A percentile compares a stretch with the other conserved stretches of the same genome.
phyloP scores from a whole-genome alignment of 306 rosid species.

The Betula pendula region DNA sequence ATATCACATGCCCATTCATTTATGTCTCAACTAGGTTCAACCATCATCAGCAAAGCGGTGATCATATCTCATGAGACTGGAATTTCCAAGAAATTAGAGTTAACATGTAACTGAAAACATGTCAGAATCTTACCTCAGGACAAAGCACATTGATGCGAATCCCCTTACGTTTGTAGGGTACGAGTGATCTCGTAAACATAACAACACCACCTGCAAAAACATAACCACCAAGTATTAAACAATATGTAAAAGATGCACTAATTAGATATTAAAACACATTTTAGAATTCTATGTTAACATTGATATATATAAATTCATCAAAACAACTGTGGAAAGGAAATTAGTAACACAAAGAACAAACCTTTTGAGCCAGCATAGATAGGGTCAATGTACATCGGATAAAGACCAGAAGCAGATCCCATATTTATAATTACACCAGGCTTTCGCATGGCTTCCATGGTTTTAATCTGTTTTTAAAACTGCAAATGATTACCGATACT shows the following conservation, averaged over 20 bases:
- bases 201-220: constrained; percentile 76
- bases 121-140: constrained; percentile 73
- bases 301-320: constrained; percentile 3
- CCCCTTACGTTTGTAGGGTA: constrained; percentile 59
- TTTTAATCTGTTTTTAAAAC: constrained; percentile 57
- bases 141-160: constrained; percentile 92
- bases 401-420: constrained; percentile 93
- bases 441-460: constrained; percentile 63
- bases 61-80: background rate
- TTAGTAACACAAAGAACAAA: constrained; percentile 32
- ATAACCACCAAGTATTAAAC: background rate
- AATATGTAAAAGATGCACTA: background rate
- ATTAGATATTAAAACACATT: background rate
- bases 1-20: constrained; percentile 10
- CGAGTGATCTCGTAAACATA: constrained; percentile 83
- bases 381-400: constrained; percentile 65
- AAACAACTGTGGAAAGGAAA: constrained; percentile 18
- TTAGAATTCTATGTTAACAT: constrained; percentile 1
- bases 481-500: constrained; percentile 24
- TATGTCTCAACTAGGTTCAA: background rate
- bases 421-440: constrained; percentile 86
- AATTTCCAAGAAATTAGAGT: constrained; percentile 22
- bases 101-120: constrained; percentile 14
- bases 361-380: constrained; percentile 88
- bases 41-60: constrained; percentile 2